Evolutionary conservation across 2,329 filamentous ascomycete species (phyloP).

Genomic region (Trichoderma sp.): DNA sequence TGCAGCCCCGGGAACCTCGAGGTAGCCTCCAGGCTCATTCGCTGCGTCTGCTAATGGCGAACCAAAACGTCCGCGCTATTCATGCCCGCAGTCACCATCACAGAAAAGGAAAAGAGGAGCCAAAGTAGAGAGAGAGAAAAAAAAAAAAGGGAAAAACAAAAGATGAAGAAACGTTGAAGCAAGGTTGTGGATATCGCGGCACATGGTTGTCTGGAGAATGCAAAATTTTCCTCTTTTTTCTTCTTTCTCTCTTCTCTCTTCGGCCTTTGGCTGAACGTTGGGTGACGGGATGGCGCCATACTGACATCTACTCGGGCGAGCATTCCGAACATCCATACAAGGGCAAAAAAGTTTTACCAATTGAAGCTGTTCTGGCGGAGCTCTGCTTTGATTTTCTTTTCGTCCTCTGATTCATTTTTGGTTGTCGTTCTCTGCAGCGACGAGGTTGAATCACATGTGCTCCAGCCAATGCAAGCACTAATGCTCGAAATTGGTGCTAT

Average conservation of each 20-base stretch:
- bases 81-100: not conserved
- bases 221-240: not conserved
- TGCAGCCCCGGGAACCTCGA: no score
- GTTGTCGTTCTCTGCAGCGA: not conserved
- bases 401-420: not conserved
- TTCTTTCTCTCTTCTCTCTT: not conserved
- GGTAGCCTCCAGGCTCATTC: no score
- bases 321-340: not conserved
- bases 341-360: not conserved
- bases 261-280: conserved; percentile 15
- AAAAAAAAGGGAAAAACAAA: not conserved
- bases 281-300: conserved; percentile 11
- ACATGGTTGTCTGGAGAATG: conserved; percentile 22
- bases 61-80: not conserved
- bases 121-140: not conserved
- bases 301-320: not conserved
- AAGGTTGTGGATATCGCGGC: conserved; percentile 13
- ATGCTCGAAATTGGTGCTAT: conserved; percentile 9
- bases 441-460: not conserved
- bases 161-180: not conserved
- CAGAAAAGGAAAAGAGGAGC: not conserved
- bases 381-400: not conserved
- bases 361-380: not conserved
- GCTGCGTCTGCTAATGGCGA: no score
- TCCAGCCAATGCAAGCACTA: conserved; percentile 10